Evolutionary conservation across 129 eudicot species (phyloP).

Genomic region (Artemisia tridentata): DNA sequence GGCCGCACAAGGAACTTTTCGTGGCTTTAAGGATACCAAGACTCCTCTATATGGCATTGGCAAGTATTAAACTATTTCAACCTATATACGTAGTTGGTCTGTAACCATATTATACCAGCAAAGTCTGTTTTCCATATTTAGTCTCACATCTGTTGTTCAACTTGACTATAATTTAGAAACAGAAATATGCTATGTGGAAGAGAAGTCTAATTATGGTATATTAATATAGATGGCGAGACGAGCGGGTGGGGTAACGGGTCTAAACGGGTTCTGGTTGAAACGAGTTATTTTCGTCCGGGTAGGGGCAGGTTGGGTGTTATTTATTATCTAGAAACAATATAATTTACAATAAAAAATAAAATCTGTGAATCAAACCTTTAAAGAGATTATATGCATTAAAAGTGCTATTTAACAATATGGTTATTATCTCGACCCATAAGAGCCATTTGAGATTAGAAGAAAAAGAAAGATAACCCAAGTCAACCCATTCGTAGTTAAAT

Average conservation of each 20-base stretch:
- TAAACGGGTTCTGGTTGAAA: neutral
- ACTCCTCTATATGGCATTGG: slow-evolving; percentile 97
- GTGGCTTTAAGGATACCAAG: slow-evolving; percentile 92
- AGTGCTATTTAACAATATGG: neutral
- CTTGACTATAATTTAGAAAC: neutral
- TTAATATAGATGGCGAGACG: neutral
- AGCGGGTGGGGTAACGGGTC: neutral
- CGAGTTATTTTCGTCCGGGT: neutral
- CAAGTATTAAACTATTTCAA: slow-evolving; percentile 39
- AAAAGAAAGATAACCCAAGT: neutral
- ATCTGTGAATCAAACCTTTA: neutral
- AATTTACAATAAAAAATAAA: neutral
- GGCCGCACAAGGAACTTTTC: slow-evolving; percentile 96
- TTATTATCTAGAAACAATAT: neutral
- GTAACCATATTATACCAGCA: neutral
- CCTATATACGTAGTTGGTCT: neutral
- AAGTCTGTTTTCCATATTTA: neutral
- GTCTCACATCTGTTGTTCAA: slow-evolving; percentile 2
- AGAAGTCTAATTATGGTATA: neutral
- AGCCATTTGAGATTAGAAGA: neutral
- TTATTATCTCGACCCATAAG: neutral
- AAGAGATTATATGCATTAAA: neutral
- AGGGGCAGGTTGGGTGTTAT: neutral
- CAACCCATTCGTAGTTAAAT: neutral
- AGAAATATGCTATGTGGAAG: neutral